Evolutionary conservation across 139 green algal genomes (phyloP).

Genomic region (Penium margaritaceum): DNA sequence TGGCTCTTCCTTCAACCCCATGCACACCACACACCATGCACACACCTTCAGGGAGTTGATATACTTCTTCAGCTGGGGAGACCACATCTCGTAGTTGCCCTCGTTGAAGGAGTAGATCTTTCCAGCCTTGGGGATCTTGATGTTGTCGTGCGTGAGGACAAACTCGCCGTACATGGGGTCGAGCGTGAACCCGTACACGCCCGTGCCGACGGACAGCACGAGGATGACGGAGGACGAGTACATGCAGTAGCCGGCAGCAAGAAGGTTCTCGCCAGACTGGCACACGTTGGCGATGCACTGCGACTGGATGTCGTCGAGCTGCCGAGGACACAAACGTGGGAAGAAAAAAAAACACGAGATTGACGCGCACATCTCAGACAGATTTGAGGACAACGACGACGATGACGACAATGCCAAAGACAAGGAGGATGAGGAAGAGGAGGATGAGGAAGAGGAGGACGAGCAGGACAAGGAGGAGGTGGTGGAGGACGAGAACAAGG

Average conservation of each 20-base stretch:
- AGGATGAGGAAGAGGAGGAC: too few species aligned
- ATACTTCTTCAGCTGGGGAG: conserved; percentile 49
- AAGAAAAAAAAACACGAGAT: conserved; percentile 58
- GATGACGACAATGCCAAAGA: too few species aligned
- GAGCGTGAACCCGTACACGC: conserved; percentile 75
- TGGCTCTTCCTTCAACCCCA: too few species aligned
- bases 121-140: conserved; percentile 71
- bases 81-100: conserved; percentile 90
- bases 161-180: conserved; percentile 55
- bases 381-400: too few species aligned
- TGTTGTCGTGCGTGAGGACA: conserved; percentile 53
- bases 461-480: too few species aligned
- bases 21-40: too few species aligned
- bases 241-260: conserved; percentile 86
- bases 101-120: conserved; percentile 99
- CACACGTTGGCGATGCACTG: conserved; percentile 83
- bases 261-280: conserved; percentile 81
- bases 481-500: too few species aligned
- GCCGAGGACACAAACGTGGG: too few species aligned
- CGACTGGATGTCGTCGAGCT: conserved; percentile 44
- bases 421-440: too few species aligned
- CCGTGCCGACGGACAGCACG: conserved; percentile 81
- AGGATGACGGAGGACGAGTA: conserved; percentile 83
- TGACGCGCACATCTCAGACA: too few species aligned
- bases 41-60: conserved; percentile 39